Base-by-base conservation (phyloP, 176 grass and related monocot species). In the Tuctoria greenei region DNA sequence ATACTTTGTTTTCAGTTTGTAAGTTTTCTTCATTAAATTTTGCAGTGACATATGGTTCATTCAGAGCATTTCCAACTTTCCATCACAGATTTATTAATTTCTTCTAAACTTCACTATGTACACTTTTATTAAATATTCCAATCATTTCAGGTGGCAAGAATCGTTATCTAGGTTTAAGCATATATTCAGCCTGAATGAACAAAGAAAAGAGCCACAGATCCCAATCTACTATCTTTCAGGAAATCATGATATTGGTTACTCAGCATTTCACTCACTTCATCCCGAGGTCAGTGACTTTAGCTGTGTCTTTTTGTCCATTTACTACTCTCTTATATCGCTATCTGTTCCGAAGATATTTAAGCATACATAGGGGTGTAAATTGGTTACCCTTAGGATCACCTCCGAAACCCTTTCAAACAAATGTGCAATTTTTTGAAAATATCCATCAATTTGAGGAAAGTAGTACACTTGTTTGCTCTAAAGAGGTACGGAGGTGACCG, bases 161-260 rank as follows among this genome's bases (percentile, higher is more conserved):
- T 97, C 95, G 23, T 64, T 93, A 64, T 92, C 67, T 56, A 84
- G 95, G 52, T 97, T 97, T 86, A 93, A 91, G 60, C 90, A 97
- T 86, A 92, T 97, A 80, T 94, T 94, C 88, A 86, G 89, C 72
- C 49, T 88, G 78, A 88, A 83, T 82, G 91, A 88, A 46, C 86
- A 92, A 47, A 85, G 46, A 64, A 85, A 66, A 77, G 82, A 78
- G 81, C 69, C 79, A 17, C 55, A 71, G 42, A 83, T 84, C 71
- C 95, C 91, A 79, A 35, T 90, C 69, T 91, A 90, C 75, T 92
- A 93, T 65, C 88, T 98, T 81, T 88, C 91, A 76, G 95, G 95
- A 83, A 98, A 98, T 90, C 95, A 93, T 71, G 95, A 98, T 87
- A 90, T 94, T 63, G 95, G 95, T 41, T 98, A 93, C 82, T 75